Percentiles rank a stretch among this genome's conserved stretches.
Conservation (phyloP, 495 filamentous ascomycete species). For the Coniosporium apollinis region DNA sequence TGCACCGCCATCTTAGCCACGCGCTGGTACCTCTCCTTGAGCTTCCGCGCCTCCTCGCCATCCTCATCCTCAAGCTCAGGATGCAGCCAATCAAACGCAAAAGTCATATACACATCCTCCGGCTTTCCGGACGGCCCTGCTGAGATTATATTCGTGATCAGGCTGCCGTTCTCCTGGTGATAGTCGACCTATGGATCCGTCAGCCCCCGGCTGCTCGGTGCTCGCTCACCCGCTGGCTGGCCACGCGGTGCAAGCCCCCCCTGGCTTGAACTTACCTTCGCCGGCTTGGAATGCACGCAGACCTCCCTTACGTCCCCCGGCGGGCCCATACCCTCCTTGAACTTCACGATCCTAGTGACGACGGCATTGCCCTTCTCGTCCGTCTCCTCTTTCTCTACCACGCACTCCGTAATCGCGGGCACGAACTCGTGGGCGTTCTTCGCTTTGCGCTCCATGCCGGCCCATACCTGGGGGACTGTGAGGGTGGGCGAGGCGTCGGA, state of each 20-base stretch:
- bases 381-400: constrained; percentile 26
- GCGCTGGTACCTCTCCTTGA: constrained; percentile 13
- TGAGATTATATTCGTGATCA: constrained; percentile 34
- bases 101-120: constrained; percentile 33
- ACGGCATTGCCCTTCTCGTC: constrained; percentile 14
- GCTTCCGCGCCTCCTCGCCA: constrained; percentile 11
- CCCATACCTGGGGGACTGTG: constrained; percentile 31
- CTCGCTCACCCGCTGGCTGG: too few species aligned
- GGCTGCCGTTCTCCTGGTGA: constrained; percentile 16
- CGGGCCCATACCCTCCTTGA: constrained; percentile 4
- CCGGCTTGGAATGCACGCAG: constrained; percentile 9
- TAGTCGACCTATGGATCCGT: constrained; percentile 22
- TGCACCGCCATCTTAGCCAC: constrained; percentile 16
- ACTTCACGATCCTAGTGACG: constrained; percentile 7
- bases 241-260: too few species aligned
- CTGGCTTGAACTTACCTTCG: constrained; percentile 20
- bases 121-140: constrained; percentile 25
- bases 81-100: constrained; percentile 36
- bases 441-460: constrained; percentile 33
- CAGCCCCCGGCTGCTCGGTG: too few species aligned
- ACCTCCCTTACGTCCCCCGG: constrained; percentile 6
- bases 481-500: constrained; percentile 24
- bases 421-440: constrained; percentile 35
- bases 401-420: constrained; percentile 27
- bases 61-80: constrained; percentile 22